Evolutionary conservation across 2,329 filamentous ascomycete species (phyloP).

Genomic region (Botrytis squamosa): DNA sequence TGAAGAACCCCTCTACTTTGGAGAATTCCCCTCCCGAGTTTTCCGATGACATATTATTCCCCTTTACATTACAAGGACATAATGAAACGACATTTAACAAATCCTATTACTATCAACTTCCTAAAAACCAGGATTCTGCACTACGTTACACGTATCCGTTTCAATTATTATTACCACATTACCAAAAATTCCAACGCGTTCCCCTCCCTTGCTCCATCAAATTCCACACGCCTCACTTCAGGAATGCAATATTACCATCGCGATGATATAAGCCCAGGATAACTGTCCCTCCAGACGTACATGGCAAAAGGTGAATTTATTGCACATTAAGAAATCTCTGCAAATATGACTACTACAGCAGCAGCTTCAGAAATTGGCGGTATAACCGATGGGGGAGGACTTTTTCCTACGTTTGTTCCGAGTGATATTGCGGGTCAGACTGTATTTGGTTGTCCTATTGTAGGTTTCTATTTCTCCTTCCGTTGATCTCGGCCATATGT

Average conservation of each 20-base stretch:
- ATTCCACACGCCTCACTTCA: not conserved
- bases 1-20: not conserved
- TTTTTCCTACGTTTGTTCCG: constrained; percentile 8
- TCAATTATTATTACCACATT: not conserved
- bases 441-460: constrained; percentile 16
- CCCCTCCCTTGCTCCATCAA: constrained; percentile 2
- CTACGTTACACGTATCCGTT: too few relatives aligned
- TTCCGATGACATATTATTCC: not conserved
- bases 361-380: not conserved
- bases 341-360: not conserved
- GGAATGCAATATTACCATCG: not conserved
- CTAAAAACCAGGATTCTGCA: too few relatives aligned
- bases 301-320: not conserved
- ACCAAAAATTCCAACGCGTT: not conserved
- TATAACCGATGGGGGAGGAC: constrained; percentile 3
- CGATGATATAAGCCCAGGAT: not conserved
- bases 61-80: not conserved
- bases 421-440: constrained; percentile 13
- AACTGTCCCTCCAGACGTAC: not conserved
- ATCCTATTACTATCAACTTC: not conserved
- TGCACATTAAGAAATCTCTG: not conserved
- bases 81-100: not conserved
- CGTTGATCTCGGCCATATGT: too few relatives aligned
- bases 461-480: not conserved
- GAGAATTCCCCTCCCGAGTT: not conserved